These are phyloP conservation scores for Mimosa pudica DNA, from an alignment of 306 rosid species.

Conservation along the genomic window DNA sequence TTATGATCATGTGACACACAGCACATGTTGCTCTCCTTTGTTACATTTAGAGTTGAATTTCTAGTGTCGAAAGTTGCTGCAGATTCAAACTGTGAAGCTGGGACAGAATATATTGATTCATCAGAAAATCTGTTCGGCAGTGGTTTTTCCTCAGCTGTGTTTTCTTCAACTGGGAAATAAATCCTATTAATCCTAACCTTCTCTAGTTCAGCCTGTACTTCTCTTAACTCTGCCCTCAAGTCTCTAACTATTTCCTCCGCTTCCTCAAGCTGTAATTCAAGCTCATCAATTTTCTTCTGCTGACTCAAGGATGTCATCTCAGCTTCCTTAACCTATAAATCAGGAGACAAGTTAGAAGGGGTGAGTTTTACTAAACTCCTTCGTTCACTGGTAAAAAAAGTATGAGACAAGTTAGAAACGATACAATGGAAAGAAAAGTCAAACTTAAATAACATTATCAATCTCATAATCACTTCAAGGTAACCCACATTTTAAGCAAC, in stretches of 20 bases:
- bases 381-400: neutral
- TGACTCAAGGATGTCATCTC: slow-evolving; percentile 57
- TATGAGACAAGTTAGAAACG: slow-evolving; percentile 2
- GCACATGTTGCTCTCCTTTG: slow-evolving; percentile 40
- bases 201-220: slow-evolving; percentile 67
- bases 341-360: neutral
- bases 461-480: slow-evolving; percentile 27
- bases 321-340: slow-evolving; percentile 64
- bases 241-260: slow-evolving; percentile 85
- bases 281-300: slow-evolving; percentile 73
- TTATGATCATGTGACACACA: slow-evolving; percentile 42
- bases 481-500: slow-evolving; percentile 26
- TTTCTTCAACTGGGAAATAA: slow-evolving; percentile 42
- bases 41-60: slow-evolving; percentile 39
- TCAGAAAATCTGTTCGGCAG: slow-evolving; percentile 27
- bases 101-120: slow-evolving; percentile 37
- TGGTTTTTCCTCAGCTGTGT: slow-evolving; percentile 34
- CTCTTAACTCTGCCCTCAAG: slow-evolving; percentile 76
- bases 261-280: slow-evolving; percentile 89
- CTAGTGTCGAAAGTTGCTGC: slow-evolving; percentile 26
- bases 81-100: slow-evolving; percentile 41
- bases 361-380: neutral
- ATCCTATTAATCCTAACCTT: slow-evolving; percentile 46
- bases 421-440: neutral
- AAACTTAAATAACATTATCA: slow-evolving; percentile 14